These are phyloP conservation scores for Castanea sativa DNA, from an alignment of 306 rosid species.

Conservation along the genomic window DNA sequence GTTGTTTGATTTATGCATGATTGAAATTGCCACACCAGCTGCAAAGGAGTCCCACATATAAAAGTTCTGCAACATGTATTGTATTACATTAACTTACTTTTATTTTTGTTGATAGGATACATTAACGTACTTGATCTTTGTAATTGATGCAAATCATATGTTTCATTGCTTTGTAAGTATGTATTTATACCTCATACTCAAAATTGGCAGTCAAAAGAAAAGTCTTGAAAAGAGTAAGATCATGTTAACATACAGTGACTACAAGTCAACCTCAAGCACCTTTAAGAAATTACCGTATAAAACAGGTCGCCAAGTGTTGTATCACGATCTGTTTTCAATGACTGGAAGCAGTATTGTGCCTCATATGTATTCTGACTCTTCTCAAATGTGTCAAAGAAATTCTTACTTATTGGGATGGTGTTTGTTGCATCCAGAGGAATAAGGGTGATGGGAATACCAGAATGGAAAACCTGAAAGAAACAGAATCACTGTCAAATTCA, in stretches of 20 bases:
- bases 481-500: constrained; percentile 7
- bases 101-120: background rate
- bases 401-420: constrained; percentile 65
- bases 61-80: constrained; percentile 58
- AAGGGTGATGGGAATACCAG: constrained; percentile 84
- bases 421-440: constrained; percentile 92
- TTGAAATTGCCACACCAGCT: constrained; percentile 78
- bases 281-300: constrained; percentile 48
- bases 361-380: constrained; percentile 61
- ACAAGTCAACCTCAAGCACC: background rate
- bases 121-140: background rate
- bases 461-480: constrained; percentile 69
- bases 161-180: no score
- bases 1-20: constrained; percentile 57
- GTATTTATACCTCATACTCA: no score
- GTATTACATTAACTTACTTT: background rate
- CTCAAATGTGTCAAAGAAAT: constrained; percentile 66
- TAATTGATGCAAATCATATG: background rate
- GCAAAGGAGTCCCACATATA: constrained; percentile 92
- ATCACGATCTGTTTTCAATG: constrained; percentile 79
- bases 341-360: constrained; percentile 75
- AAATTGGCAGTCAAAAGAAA: background rate
- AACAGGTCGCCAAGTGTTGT: constrained; percentile 65
- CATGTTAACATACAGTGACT: background rate
- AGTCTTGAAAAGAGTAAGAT: background rate